Evolutionary conservation across 2,329 filamentous ascomycete species (phyloP).

Genomic region (Parasarocladium wereldwijsianum): DNA sequence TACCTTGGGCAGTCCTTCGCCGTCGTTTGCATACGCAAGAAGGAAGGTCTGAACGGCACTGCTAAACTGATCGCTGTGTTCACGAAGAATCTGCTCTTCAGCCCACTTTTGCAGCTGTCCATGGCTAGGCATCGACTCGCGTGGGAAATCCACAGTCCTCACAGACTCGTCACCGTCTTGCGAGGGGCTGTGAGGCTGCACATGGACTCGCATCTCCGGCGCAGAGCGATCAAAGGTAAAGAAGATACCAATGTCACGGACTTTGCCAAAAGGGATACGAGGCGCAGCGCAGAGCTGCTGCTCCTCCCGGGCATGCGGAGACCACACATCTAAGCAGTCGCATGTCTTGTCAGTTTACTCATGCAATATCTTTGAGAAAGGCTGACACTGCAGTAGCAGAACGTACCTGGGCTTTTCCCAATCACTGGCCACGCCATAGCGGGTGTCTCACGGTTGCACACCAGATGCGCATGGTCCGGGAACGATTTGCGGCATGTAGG

Average conservation of each 20-base stretch:
- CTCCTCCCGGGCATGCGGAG: conserved; percentile 18
- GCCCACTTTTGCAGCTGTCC: conserved; percentile 21
- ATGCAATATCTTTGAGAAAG: no score
- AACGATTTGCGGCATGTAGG: conserved; percentile 26
- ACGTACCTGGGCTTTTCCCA: conserved; percentile 22
- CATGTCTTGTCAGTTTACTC: conserved; percentile 1
- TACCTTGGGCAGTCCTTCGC: conserved; percentile 24
- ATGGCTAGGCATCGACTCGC: conserved; percentile 21
- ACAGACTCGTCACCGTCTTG: conserved; percentile 14
- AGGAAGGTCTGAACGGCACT: conserved; percentile 22
- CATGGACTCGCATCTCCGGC: conserved; percentile 22
- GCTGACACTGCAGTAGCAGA: not conserved
- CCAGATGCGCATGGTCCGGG: conserved; percentile 23
- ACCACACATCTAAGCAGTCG: conserved; percentile 21
- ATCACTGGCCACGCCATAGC: conserved; percentile 22
- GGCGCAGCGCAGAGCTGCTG: conserved; percentile 17
- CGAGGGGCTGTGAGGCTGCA: conserved; percentile 21
- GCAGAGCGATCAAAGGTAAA: conserved; percentile 20
- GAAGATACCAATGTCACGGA: conserved; percentile 20
- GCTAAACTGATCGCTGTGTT: conserved; percentile 17
- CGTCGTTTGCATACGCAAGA: conserved; percentile 19
- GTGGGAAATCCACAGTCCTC: conserved; percentile 20
- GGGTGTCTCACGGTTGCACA: conserved; percentile 23
- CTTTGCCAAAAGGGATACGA: conserved; percentile 21
- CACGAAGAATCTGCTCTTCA: conserved; percentile 20